Conservation (phyloP, 768 basidiomycete genomes). For the Russula olivacea region DNA sequence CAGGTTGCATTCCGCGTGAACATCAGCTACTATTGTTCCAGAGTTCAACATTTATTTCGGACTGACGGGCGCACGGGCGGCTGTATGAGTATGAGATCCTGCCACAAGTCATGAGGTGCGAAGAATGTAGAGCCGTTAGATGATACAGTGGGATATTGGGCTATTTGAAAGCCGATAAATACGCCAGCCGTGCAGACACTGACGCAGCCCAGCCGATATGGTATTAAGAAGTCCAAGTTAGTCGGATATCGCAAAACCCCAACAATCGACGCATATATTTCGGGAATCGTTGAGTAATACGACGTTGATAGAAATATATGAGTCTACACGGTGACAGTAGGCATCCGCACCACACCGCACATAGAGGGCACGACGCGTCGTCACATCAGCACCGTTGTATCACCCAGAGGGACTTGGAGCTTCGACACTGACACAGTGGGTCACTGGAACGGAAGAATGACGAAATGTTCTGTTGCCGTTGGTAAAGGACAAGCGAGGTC, state of each 20-base stretch:
- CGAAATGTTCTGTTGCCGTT: too few species aligned
- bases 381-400: not conserved
- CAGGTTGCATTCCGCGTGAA: too few species aligned
- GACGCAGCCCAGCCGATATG: not conserved
- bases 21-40: not conserved
- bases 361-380: not conserved
- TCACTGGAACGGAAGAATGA: too few species aligned
- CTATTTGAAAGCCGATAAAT: not conserved
- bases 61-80: not conserved
- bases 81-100: not conserved
- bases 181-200: not conserved
- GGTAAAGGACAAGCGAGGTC: not conserved
- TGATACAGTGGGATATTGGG: too few species aligned
- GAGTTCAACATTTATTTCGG: too few species aligned
- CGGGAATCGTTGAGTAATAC: too few species aligned
- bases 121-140: too few species aligned
- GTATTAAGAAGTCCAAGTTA: not conserved
- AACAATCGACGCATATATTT: not conserved
- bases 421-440: not conserved
- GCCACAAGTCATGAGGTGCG: not conserved
- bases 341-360: not conserved
- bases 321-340: too few species aligned
- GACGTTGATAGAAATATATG: not conserved
- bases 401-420: not conserved
- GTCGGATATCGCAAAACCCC: not conserved